Conservation (phyloP, 148 eudicot genomes). For the Rhododendron mucronatum region DNA sequence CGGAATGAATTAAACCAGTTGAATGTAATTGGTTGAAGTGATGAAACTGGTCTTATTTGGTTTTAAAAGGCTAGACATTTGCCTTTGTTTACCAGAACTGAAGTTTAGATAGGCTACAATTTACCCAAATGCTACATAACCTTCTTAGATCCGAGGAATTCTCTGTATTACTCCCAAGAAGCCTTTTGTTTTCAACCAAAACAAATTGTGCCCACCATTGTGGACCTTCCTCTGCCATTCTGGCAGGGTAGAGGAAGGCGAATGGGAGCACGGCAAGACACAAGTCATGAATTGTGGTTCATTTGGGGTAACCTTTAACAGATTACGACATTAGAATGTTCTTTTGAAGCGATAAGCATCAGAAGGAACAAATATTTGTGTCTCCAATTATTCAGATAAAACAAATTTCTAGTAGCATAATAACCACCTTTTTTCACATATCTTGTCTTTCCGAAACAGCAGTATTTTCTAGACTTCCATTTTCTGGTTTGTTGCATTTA, state of each 20-base stretch:
- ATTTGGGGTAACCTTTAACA: background rate
- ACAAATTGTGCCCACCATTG: background rate
- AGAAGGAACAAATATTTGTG: background rate
- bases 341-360: background rate
- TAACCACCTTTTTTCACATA: background rate
- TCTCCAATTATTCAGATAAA: background rate
- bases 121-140: background rate
- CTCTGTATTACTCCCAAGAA: background rate
- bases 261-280: background rate
- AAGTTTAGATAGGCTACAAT: background rate
- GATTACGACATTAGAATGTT: background rate
- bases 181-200: background rate
- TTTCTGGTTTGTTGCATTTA: background rate
- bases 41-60: background rate
- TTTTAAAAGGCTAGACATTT: background rate
- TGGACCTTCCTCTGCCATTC: background rate
- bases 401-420: background rate
- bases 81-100: background rate
- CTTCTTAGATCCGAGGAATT: background rate
- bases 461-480: background rate
- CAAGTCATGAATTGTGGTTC: background rate
- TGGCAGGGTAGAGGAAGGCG: background rate
- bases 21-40: background rate
- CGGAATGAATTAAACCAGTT: background rate
- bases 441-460: background rate